Conservation (phyloP, 192 early-diverging fungal genomes). For the Piromyces sp. region DNA sequence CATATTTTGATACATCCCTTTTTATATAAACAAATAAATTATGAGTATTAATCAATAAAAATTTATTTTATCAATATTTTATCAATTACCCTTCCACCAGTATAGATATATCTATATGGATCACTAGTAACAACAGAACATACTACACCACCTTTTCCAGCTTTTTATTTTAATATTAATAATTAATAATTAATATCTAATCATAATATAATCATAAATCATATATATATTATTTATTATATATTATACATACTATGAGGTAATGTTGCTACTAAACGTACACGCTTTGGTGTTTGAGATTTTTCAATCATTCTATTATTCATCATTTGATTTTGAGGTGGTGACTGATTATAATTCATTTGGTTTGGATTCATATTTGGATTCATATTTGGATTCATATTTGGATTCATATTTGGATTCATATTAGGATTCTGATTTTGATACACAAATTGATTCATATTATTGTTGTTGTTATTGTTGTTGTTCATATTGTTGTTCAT, state of each 20-base stretch:
- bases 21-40: not conserved
- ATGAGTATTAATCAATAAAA: not conserved
- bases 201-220: too few species aligned
- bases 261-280: not conserved
- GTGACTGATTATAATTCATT: too few species aligned
- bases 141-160: not conserved
- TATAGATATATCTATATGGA: not conserved
- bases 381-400: not conserved
- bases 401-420: not conserved
- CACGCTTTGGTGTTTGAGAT: not conserved
- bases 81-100: not conserved
- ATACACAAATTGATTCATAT: not conserved
- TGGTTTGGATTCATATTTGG: not conserved
- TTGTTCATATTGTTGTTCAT: not conserved
- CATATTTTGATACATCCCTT: not conserved
- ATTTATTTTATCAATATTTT: too few species aligned
- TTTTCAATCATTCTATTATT: not conserved
- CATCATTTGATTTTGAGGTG: not conserved
- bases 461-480: not conserved
- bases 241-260: not conserved
- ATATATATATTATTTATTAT: too few species aligned
- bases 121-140: not conserved
- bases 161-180: too few species aligned
- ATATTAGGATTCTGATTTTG: not conserved
- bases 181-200: too few species aligned